phyloP scores from a whole-genome alignment of 352 stramenopile genomes.

The Phytopythium litorale region DNA sequence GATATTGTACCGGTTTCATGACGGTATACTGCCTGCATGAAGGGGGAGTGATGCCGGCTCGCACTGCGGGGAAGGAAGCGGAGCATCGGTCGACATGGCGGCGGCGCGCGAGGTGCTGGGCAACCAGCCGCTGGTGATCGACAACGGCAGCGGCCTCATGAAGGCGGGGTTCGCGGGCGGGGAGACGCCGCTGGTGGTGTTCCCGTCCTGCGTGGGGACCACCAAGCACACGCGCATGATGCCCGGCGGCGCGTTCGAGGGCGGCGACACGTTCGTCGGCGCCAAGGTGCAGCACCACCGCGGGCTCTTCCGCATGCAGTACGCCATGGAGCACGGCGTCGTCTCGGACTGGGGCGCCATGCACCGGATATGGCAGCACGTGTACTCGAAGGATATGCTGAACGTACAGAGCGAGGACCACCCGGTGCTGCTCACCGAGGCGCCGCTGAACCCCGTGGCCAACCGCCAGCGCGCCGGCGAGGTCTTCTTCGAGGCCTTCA shows the following conservation, averaged over 20 bases:
- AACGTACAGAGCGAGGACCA: constrained; percentile 85
- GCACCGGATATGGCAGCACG: constrained; percentile 88
- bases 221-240: constrained; percentile 85
- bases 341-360: constrained; percentile 85
- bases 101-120: constrained; percentile 52
- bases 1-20: background rate
- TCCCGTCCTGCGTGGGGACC: constrained; percentile 66
- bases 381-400: constrained; percentile 88
- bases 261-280: constrained; percentile 70
- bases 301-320: constrained; percentile 78
- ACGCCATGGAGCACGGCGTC: constrained; percentile 86
- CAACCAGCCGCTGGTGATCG: constrained; percentile 86
- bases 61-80: background rate
- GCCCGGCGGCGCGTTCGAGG: constrained; percentile 77
- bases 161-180: constrained; percentile 81
- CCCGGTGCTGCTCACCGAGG: constrained; percentile 81
- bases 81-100: constrained; percentile 26
- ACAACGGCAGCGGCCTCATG: constrained; percentile 82
- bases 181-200: constrained; percentile 73
- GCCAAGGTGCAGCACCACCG: constrained; percentile 78
- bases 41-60: background rate
- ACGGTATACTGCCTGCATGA: background rate
- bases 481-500: constrained; percentile 87
- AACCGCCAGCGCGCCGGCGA: constrained; percentile 79
- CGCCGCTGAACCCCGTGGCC: constrained; percentile 66